phyloP scores from a whole-genome alignment of 2,329 filamentous ascomycete genomes.

The Cladophialophora chaetospira region DNA sequence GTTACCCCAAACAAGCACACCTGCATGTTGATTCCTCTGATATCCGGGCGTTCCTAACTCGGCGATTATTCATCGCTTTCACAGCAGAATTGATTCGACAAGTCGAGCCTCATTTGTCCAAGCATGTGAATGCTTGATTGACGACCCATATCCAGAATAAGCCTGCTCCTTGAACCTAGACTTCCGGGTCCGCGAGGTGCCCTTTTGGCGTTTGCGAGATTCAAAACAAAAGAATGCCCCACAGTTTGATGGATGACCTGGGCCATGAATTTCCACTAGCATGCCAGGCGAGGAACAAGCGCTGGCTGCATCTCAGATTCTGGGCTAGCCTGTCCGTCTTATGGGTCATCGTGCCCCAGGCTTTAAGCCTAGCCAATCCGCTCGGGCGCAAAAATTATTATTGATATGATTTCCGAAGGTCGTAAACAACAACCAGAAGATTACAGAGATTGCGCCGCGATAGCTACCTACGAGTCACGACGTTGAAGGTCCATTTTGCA shows the following conservation, averaged over 20 bases:
- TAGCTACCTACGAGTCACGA: constrained; percentile 10
- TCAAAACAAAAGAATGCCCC: constrained; percentile 28
- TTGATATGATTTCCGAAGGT: constrained; percentile 14
- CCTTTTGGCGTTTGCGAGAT: constrained; percentile 23
- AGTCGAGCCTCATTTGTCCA: constrained; percentile 20
- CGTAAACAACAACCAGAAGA: constrained; percentile 24
- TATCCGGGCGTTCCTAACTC: constrained; percentile 14
- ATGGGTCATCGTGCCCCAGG: constrained; percentile 12
- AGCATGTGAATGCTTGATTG: constrained; percentile 8
- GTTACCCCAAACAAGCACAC: background rate
- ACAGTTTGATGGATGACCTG: constrained; percentile 31
- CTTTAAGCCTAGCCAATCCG: constrained; percentile 21
- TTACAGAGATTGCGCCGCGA: constrained; percentile 23
- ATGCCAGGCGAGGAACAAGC: constrained; percentile 29
- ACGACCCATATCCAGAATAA: constrained; percentile 15
- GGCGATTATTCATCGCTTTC: constrained; percentile 24
- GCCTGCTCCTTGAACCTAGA: constrained; percentile 15
- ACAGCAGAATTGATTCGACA: constrained; percentile 7
- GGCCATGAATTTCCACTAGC: constrained; percentile 30
- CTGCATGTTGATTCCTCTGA: constrained; percentile 2
- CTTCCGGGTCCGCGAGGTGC: constrained; percentile 15
- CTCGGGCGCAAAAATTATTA: constrained; percentile 14
- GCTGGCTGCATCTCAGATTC: constrained; percentile 12
- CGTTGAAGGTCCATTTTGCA: constrained; percentile 6
- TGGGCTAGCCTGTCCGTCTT: constrained; percentile 10